Evolutionary conservation across 2,329 filamentous ascomycete species (phyloP).

Genomic region (Plectosphaerella cucumerina): DNA sequence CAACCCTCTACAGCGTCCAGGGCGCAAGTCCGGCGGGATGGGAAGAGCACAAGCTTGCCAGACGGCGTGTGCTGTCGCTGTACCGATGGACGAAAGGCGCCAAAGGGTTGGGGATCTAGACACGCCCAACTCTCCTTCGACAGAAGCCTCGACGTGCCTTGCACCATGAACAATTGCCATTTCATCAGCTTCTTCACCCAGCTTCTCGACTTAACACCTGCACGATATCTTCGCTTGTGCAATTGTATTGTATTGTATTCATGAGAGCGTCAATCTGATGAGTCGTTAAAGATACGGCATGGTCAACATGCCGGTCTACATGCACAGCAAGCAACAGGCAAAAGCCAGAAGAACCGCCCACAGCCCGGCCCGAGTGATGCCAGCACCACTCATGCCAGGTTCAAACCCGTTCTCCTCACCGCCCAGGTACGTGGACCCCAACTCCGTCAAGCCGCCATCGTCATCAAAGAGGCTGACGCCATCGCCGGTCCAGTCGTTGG

Average conservation of each 20-base stretch:
- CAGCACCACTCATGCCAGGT: conserved; percentile 18
- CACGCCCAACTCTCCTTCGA: too few species aligned
- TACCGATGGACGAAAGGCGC: conserved; percentile 45
- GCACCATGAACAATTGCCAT: too few species aligned
- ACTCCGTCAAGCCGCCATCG: conserved; percentile 30
- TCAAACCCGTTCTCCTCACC: conserved; percentile 32
- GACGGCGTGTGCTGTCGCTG: conserved; percentile 44
- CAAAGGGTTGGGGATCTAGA: conserved; percentile 25
- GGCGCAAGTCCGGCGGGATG: conserved; percentile 32
- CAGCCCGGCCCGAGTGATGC: neutral
- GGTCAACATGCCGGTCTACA: too few species aligned
- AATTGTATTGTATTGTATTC: too few species aligned
- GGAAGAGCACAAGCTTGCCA: conserved; percentile 36
- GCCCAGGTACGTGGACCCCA: conserved; percentile 33
- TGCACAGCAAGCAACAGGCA: neutral
- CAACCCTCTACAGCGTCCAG: conserved; percentile 42
- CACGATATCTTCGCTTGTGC: too few species aligned
- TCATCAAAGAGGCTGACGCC: conserved; percentile 30
- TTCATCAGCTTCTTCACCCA: too few species aligned
- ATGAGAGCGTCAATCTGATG: too few species aligned
- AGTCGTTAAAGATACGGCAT: too few species aligned
- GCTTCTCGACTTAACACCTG: too few species aligned
- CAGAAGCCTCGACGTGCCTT: too few species aligned
- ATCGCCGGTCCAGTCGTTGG: conserved; percentile 34
- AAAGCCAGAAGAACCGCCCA: neutral